phyloP scores from a whole-genome alignment of 2,329 filamentous ascomycete genomes.

The Akanthomyces dipterigenus region DNA sequence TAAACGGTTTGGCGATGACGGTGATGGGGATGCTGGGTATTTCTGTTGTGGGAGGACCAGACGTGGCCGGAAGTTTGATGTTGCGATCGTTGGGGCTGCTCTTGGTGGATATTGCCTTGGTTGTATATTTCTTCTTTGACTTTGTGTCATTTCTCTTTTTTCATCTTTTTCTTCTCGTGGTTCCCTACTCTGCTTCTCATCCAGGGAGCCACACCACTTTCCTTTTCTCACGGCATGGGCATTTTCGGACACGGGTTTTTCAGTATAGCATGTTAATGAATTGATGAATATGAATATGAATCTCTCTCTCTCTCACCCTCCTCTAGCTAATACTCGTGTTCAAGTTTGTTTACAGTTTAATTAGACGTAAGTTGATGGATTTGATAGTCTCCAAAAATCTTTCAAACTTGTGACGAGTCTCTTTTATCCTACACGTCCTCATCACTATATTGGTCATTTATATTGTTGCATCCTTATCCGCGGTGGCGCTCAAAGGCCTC shows the following conservation, averaged over 20 bases:
- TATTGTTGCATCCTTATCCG: constrained; percentile 12
- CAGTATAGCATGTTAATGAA: constrained; percentile 34
- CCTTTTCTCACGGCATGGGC: constrained; percentile 2
- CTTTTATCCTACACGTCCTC: neutral
- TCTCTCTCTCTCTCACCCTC: neutral
- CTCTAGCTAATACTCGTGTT: too few relatives aligned
- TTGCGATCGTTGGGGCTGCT: constrained; percentile 1
- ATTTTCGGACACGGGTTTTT: neutral
- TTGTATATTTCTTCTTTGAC: neutral
- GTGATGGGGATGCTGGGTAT: constrained; percentile 5
- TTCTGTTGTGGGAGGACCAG: neutral
- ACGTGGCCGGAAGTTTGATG: neutral
- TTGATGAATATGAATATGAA: constrained; percentile 25
- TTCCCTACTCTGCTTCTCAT: neutral
- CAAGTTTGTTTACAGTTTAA: too few relatives aligned
- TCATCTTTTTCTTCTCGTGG: constrained; percentile 8
- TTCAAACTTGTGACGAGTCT: constrained; percentile 15
- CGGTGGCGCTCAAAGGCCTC: constrained; percentile 60
- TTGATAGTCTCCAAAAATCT: too few relatives aligned
- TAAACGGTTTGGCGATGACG: constrained; percentile 16
- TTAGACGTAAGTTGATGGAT: too few relatives aligned
- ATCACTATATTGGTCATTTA: neutral
- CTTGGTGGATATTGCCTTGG: neutral
- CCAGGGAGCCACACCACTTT: neutral
- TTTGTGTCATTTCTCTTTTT: neutral